Base-by-base conservation (phyloP, 1,284 basidiomycete species). In the Trichosporon faecale region DNA sequence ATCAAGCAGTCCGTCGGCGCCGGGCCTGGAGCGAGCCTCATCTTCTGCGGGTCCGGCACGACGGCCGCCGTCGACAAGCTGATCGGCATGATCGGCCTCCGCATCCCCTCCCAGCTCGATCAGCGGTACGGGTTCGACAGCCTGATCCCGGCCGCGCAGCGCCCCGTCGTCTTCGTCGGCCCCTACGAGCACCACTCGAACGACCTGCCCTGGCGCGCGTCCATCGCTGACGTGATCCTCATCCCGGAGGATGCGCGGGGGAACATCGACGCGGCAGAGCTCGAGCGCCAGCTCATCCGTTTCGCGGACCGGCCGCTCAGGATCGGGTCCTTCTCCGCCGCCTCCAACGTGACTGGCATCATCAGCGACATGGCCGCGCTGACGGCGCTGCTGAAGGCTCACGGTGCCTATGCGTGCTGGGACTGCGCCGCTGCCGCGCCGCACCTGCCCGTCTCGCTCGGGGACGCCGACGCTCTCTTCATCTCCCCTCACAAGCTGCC, bases 111-210 rank as follows among this genome's bases (percentile, higher is more conserved):
- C 27, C 27, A 27, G 2, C 52, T 69, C 21, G 49, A 66, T 16
- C 33, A 23, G 1, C 67, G 37, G 2, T 71, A 63, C 49, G 29
- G 29, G 6, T 27, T 63, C 4, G 25, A 18, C 5, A 5, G n/a
- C 4, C n/a, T 40, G 35, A 64, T 71, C 23, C 67, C 67, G 0
- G 3, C 44, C 7, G 1, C 52, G 1, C 18, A 68, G n/a, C 66
- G 70, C 4, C 64, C 70, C 2, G 67, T 68, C 16, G 68, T 72
- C 12, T 72, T 72, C 31, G 64, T 69, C 21, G 70, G 70, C 2
- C 70, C 70, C 4, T 69, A 65, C 44, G 70, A 72, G 63, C 70
- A 72, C 63, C 70, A 72, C 66, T 72, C 70, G 11, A 72, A 72
- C 63, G 55, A 67, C 23, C 61, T 72, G 0, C 37, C 68, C 3